phyloP scores from a whole-genome alignment of 306 rosid genomes.

The Cucumis cinereus region DNA sequence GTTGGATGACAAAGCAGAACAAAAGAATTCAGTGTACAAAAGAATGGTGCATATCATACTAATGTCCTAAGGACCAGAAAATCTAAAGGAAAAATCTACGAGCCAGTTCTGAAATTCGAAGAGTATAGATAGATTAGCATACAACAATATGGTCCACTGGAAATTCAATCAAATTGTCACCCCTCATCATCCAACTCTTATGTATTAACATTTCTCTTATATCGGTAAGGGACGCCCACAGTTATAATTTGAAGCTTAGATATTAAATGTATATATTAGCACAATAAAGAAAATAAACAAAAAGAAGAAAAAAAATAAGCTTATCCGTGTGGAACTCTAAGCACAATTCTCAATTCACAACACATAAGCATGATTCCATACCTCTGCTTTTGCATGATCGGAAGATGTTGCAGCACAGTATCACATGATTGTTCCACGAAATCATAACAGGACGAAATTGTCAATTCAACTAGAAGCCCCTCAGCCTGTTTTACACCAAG shows the following conservation, averaged over 20 bases:
- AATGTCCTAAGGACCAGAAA: background rate
- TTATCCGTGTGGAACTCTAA: background rate
- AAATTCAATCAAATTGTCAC: background rate
- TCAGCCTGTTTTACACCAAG: constrained; percentile 61
- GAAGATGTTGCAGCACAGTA: constrained; percentile 54
- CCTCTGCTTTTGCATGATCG: constrained; percentile 69
- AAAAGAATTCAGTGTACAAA: background rate
- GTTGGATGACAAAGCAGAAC: background rate
- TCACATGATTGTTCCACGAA: constrained; percentile 71
- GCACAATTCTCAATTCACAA: background rate
- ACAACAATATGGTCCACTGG: background rate
- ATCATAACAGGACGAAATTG: constrained; percentile 66
- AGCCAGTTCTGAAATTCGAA: background rate
- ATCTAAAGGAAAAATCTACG: background rate
- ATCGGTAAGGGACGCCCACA: background rate
- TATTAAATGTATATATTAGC: background rate
- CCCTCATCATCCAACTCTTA: background rate
- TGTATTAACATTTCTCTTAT: background rate
- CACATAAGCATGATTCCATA: constrained; percentile 8
- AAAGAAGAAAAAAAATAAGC: background rate
- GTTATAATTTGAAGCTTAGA: background rate
- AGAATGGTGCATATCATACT: background rate
- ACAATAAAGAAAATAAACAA: background rate
- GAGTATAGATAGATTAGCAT: background rate
- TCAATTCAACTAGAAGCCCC: constrained; percentile 72